phyloP scores from a whole-genome alignment of 1,139 yeast genomes.

The Geotrichum phurueaensis region DNA sequence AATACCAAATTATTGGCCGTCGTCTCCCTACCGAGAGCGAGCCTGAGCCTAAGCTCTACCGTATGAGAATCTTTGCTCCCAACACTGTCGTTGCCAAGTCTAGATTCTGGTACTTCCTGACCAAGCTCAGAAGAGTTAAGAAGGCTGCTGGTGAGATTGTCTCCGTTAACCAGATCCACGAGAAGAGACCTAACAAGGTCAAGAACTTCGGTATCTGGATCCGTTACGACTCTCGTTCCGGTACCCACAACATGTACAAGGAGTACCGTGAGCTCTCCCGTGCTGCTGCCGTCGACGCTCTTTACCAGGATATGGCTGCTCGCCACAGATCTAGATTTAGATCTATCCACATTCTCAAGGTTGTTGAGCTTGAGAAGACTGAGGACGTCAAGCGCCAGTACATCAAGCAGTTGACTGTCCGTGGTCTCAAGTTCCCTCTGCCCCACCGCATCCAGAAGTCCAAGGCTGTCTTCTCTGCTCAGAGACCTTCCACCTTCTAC shows the following conservation, averaged over 20 bases:
- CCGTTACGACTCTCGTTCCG: conserved; percentile 99
- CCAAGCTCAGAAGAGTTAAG: conserved; percentile 98
- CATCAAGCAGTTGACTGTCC: conserved; percentile 93
- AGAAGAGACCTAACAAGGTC: conserved; percentile 97
- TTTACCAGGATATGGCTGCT: conserved; percentile 99
- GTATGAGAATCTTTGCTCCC: conserved; percentile 99
- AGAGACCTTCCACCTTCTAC: conserved; percentile 96
- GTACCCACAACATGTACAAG: conserved; percentile 99
- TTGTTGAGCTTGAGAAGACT: conserved; percentile 95
- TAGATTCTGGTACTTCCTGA: conserved; percentile 99
- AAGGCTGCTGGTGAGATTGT: conserved; percentile 99
- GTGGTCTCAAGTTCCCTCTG: conserved; percentile 98
- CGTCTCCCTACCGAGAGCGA: conserved; percentile 98
- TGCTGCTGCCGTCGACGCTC: conserved; percentile 97
- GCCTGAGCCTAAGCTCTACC: conserved; percentile 99
- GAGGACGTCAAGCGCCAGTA: conserved; percentile 99
- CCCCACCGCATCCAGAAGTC: conserved; percentile 98
- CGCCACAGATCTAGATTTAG: conserved; percentile 99
- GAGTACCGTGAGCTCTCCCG: conserved; percentile 99
- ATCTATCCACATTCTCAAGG: conserved; percentile 92
- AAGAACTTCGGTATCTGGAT: conserved; percentile 99
- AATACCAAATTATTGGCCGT: conserved; percentile 99
- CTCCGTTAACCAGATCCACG: conserved; percentile 83
- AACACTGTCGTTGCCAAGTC: conserved; percentile 99
- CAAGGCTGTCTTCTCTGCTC: conserved; percentile 79